Evolutionary conservation across 306 rosid genomes (phyloP), one percentile per base, ranked within the genome.

Genomic region (Cicer chorassanicum): DNA sequence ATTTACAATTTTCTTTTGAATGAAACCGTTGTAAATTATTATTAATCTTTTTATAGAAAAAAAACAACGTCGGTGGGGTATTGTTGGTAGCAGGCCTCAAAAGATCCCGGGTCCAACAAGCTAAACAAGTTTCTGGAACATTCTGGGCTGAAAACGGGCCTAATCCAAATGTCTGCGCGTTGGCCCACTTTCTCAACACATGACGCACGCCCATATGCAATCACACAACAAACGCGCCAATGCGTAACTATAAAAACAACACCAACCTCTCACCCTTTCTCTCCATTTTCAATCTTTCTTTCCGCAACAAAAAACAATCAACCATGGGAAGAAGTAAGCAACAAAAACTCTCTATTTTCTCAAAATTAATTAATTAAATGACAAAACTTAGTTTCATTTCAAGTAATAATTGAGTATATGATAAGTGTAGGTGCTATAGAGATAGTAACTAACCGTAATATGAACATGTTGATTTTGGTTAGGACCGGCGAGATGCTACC

Each of bases 401-500:
- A 29, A 29, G 34, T 24, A 24, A 24, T 24, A 24, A 24, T 24
- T 24, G 34, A 24, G 29, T 24, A 24, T 0, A 16, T 0, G 18
- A 16, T 16, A 16, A 19, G 1, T 19, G 1, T 19, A 19, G 21
- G 21, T 19, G 21, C 21, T 19, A 19, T 19, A 19, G 21, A 19
- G 36, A 29, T 29, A 4, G 5, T 29, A 29, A 29, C 19, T 66
- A 44, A 21, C 13, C 7, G 4, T 45, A 45, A 13, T 4, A 12
- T 46, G 42, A 46, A 13, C 8, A 16, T 54, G 46, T 14, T 50
- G 70, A 8, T 49, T 56, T 38, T 42, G 1, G 4, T 21, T 13
- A 89, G 90, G 92, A 70, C 97, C 93, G 2, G 95, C 92, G 3
- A 81, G 95, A 19, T 89, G 94, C 78, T 87, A 89, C 75, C 72